Evolutionary conservation across 2,329 filamentous ascomycete genomes (phyloP).

Genomic region (Claviceps africana): DNA sequence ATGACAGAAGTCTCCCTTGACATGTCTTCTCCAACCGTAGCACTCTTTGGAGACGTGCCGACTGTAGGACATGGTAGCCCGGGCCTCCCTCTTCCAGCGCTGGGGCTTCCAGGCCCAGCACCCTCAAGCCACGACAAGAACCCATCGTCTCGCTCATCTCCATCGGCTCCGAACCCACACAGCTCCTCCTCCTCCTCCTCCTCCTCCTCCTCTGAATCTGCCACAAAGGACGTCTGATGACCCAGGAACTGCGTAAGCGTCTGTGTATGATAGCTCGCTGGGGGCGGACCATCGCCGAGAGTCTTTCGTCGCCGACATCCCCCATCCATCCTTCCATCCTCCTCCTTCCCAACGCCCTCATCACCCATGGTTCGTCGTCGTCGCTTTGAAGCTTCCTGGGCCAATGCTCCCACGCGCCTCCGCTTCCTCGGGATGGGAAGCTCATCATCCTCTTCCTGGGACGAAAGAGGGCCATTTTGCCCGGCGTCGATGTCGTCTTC

Average conservation of each 20-base stretch:
- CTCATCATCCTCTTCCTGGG: slow-evolving; percentile 9
- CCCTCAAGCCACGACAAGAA: slow-evolving; percentile 21
- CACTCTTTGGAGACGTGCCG: neutral
- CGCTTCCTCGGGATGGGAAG: slow-evolving; percentile 12
- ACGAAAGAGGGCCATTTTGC: neutral
- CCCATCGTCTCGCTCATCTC: slow-evolving; percentile 11
- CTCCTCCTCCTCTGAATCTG: slow-evolving; percentile 22
- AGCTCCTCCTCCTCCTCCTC: slow-evolving; percentile 19
- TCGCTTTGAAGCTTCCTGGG: neutral
- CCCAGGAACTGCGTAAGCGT: slow-evolving; percentile 27
- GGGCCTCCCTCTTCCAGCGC: slow-evolving; percentile 7
- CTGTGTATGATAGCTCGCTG: slow-evolving; percentile 25
- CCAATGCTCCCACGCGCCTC: slow-evolving; percentile 8
- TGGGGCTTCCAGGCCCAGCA: slow-evolving; percentile 14
- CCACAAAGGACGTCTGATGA: slow-evolving; percentile 15
- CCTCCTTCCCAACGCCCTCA: slow-evolving; percentile 4
- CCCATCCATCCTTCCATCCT: neutral
- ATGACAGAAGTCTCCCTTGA: slow-evolving; percentile 21
- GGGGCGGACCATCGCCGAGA: slow-evolving; percentile 15
- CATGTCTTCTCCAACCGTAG: neutral
- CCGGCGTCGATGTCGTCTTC: slow-evolving; percentile 12
- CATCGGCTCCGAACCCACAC: slow-evolving; percentile 6
- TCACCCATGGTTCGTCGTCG: neutral
- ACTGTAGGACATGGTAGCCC: neutral
- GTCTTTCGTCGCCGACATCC: slow-evolving; percentile 18